phyloP scores from a whole-genome alignment of 257 asterid genomes.

The Marsdenia floribunda region DNA sequence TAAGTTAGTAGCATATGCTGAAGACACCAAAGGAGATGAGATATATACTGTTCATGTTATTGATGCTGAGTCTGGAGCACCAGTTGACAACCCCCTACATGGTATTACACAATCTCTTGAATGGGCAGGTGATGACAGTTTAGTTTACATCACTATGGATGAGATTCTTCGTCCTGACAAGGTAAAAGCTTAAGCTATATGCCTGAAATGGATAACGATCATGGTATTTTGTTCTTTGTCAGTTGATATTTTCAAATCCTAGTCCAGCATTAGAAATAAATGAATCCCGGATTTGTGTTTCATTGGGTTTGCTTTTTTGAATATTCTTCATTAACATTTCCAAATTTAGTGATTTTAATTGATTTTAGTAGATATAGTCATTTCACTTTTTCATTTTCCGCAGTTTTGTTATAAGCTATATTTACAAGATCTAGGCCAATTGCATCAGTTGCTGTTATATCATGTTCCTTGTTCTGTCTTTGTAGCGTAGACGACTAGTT shows the following conservation, averaged over 20 bases:
- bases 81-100: conserved; percentile 64
- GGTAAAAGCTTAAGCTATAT: conserved; percentile 35
- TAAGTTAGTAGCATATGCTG: conserved; percentile 84
- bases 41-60: conserved; percentile 69
- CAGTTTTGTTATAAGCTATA: neutral
- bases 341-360: neutral
- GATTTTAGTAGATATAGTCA: neutral
- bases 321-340: neutral
- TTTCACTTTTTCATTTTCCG: neutral
- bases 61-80: conserved; percentile 70
- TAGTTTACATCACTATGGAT: conserved; percentile 85
- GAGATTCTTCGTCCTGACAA: conserved; percentile 88
- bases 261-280: neutral
- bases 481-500: neutral
- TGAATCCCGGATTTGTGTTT: neutral
- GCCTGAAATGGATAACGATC: neutral
- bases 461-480: neutral
- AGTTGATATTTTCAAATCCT: neutral
- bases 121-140: conserved; percentile 84
- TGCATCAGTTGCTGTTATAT: neutral
- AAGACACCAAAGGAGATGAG: conserved; percentile 91
- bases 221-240: neutral
- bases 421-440: neutral
- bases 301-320: neutral
- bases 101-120: conserved; percentile 58